Conservation (phyloP, 2,329 filamentous ascomycete genomes). For the Trichoderma sp. region DNA sequence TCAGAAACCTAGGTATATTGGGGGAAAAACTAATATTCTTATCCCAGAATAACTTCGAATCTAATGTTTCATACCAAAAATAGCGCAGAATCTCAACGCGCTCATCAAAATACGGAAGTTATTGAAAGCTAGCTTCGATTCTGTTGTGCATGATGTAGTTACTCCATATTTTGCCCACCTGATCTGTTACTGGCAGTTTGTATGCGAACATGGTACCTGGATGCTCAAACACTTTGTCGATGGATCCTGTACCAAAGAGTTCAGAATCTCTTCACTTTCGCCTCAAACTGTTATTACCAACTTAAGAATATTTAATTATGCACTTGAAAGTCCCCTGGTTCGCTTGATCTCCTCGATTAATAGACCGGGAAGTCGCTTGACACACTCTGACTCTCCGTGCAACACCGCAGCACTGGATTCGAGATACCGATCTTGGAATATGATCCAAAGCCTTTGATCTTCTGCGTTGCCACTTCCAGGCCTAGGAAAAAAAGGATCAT, state of each 20-base stretch:
- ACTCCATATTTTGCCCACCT: not conserved
- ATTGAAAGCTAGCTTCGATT: not conserved
- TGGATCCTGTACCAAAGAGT: not conserved
- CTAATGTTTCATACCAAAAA: not conserved
- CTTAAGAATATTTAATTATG: not conserved
- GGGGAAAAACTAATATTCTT: not conserved
- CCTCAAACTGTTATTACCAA: not conserved
- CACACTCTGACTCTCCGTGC: not conserved
- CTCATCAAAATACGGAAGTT: not conserved
- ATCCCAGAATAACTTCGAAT: not conserved
- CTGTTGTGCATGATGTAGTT: conserved; percentile 5
- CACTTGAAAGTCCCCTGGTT: not conserved
- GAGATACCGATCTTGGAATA: not conserved
- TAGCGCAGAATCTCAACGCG: not conserved
- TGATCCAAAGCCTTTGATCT: not conserved
- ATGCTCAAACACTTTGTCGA: conserved; percentile 6
- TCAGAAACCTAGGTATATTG: not conserved
- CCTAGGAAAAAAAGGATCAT: not conserved
- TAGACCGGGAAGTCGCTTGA: not conserved
- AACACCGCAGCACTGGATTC: not conserved
- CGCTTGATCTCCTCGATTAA: not conserved
- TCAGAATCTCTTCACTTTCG: not conserved
- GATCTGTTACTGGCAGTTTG: not conserved
- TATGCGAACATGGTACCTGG: not conserved
- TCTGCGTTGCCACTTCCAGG: not conserved